phyloP scores from a whole-genome alignment of 768 basidiomycete species.

The Paxillus rubicundulus region DNA sequence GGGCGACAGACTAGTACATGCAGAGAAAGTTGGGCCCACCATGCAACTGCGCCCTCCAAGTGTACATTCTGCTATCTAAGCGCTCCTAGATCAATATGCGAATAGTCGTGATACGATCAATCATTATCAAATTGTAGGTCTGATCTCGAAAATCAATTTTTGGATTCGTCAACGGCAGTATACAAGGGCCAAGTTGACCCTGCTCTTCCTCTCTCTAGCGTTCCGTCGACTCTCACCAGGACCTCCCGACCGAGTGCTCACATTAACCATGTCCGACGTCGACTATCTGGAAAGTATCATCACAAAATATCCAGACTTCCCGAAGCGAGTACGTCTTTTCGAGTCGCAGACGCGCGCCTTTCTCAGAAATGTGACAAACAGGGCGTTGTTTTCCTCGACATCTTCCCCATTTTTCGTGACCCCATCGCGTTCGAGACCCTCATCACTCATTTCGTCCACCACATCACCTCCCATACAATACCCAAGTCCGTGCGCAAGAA shows the following conservation, averaged over 20 bases:
- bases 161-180: conserved; percentile 13
- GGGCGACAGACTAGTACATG: too few relatives aligned
- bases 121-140: not conserved
- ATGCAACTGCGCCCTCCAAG: too few relatives aligned
- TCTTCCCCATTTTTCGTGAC: conserved; percentile 88
- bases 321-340: conserved; percentile 68
- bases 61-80: too few relatives aligned
- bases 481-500: conserved; percentile 56
- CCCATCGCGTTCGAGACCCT: conserved; percentile 88
- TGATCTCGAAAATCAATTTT: not conserved
- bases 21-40: too few relatives aligned
- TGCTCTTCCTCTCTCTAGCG: conserved; percentile 2
- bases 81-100: too few relatives aligned
- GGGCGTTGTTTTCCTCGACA: conserved; percentile 92
- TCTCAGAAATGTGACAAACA: conserved; percentile 26
- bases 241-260: too few relatives aligned
- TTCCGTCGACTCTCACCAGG: not conserved
- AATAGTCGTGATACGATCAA: too few relatives aligned
- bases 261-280: conserved; percentile 64
- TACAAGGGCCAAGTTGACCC: not conserved
- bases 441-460: conserved; percentile 85
- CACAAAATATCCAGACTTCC: conserved; percentile 71
- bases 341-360: not conserved
- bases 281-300: conserved; percentile 64
- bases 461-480: conserved; percentile 77